Base-by-base conservation (phyloP, 306 rosid species). In the Senna tora region DNA sequence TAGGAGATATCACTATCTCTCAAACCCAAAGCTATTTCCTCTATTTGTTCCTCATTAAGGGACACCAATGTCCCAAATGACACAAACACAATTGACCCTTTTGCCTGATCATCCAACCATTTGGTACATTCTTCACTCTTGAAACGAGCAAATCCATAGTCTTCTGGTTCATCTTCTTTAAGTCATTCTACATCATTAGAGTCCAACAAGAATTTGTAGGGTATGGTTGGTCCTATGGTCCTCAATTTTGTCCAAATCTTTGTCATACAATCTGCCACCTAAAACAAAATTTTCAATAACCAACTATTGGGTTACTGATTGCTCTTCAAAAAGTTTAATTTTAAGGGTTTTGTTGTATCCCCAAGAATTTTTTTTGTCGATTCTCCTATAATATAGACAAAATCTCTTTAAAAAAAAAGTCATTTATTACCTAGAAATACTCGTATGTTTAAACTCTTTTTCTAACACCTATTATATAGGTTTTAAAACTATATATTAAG, bases 81-180 rank as follows among this genome's bases (percentile, higher is more conserved):
- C 5, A 57, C 41, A 13, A 28, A 57, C 14, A 32, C 12, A 30
- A 30, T 20, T 12, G 39, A 28, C 15, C 33, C 19, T 25, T 57
- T 25, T 15, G 41, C 11, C 63, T 30, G 39, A 30, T 30, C 33
- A 57, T 57, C 63, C 33, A 57, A 57, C 63, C 63, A 57, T 30
- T 57, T 57, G 4, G 5, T 15, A 20, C 20, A 57, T 30, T 57
- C 63, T 57, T 28, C 19, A 30, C 41, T 25, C 41, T 15, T 57
- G 41, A 57, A 6, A 7, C 5, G 2, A n/a, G 63, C 20, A 5
- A 30, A 28, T 57, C 63, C 63, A 16, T 57, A 30, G 15, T 57
- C 41, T 57, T 28, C n/a, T n/a, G n/a, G 41, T 28, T 57, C 63
- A 13, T 30, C 63, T 57, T 57, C 63, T n/a, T n/a, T n/a, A 57